Base-by-base conservation (phyloP, 2,329 filamentous ascomycete species). In the Biscogniauxia sp. region DNA sequence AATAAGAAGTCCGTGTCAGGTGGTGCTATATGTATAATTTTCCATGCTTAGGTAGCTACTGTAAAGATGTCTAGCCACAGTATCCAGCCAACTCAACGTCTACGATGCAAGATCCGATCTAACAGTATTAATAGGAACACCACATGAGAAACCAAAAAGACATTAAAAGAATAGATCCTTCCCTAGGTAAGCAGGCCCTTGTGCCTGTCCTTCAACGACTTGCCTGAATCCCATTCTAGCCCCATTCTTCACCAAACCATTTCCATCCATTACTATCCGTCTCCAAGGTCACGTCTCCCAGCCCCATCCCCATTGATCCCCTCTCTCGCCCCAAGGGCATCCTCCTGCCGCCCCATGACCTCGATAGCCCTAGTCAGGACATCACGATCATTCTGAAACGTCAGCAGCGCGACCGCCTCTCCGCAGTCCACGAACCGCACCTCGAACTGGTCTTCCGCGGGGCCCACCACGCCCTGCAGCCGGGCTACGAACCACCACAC, bases 401-500 rank as follows among this genome's bases (percentile, higher is more conserved):
- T 73, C 11, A 73, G 60, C 19, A 57, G 63, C 20, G 66, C 58
- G 5, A 71, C 51, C n/a, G 72, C 72, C 5, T 61, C 49, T 23
- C 67, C 66, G 49, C 61, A 60, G 3, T 50, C 52, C 53, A 72
- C 57, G 55, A 72, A 73, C 9, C 55, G 20, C 9, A 69, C 54
- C n/a, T 62, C 53, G 59, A 73, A 73, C 56, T 71, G 64, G 1
- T 59, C 54, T 59, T 73, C 64, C 68, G 0, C 15, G 58, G 5
- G 60, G 7, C 37, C 52, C 1, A 25, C 41, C 19, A 23, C 32
- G 9, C 58, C 65, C 45, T 61, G 67, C 7, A 70, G 50, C 58
- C 70, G 66, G 3, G 71, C 71, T n/a, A 73, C 63, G 56, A 72
- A 73, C 71, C 72, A 73, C 72, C 72, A 73, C 23, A 73, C 71